Evolutionary conservation across 768 basidiomycete species (phyloP).

Genomic region (Lactifluus echinatus): DNA sequence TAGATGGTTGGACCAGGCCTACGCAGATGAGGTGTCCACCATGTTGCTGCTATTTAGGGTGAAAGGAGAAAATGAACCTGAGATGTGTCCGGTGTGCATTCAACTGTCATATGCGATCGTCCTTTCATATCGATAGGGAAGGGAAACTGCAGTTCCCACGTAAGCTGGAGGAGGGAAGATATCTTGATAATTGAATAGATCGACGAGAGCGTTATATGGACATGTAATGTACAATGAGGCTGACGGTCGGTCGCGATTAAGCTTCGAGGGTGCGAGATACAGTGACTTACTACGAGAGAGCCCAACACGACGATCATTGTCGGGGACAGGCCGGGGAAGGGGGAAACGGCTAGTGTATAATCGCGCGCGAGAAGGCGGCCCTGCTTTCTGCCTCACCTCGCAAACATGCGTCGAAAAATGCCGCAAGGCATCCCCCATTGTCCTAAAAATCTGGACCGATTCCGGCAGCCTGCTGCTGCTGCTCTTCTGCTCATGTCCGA

Average conservation of each 20-base stretch:
- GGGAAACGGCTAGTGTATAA: too few relatives aligned
- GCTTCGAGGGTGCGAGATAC: constrained; percentile 7
- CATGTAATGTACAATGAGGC: constrained; percentile 18
- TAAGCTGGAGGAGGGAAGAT: constrained; percentile 2
- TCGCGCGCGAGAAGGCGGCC: not conserved
- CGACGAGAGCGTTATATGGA: constrained; percentile 15
- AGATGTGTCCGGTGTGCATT: not conserved
- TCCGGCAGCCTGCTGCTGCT: not conserved
- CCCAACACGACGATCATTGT: constrained; percentile 1
- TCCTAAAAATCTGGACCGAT: not conserved
- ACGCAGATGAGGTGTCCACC: not conserved
- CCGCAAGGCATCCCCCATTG: not conserved
- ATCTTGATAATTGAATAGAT: constrained; percentile 16
- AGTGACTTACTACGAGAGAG: constrained; percentile 4
- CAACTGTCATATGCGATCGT: not conserved
- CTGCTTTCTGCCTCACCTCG: not conserved
- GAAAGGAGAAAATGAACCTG: not conserved
- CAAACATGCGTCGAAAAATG: not conserved
- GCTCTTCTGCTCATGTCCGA: constrained; percentile 16
- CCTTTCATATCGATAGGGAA: constrained; percentile 8
- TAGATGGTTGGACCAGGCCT: not conserved
- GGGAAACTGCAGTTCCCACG: not conserved
- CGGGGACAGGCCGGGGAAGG: too few relatives aligned
- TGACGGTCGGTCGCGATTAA: constrained; percentile 11
- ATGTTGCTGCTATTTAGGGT: not conserved